phyloP scores from a whole-genome alignment of 1,139 yeast genomes.

The Trichomonascaceae sp. region DNA sequence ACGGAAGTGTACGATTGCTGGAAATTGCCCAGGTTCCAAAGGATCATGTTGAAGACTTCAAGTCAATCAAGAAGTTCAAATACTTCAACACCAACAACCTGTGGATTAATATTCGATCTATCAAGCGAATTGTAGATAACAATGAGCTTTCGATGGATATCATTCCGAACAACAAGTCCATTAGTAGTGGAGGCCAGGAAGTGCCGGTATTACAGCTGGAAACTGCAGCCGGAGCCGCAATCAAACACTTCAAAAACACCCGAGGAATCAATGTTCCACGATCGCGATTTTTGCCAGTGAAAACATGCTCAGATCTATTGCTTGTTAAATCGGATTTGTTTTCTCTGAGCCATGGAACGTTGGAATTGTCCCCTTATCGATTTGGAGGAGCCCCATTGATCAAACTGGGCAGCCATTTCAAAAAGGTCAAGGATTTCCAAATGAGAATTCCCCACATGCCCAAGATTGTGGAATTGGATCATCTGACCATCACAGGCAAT shows the following conservation, averaged over 20 bases:
- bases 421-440: slow-evolving; percentile 90
- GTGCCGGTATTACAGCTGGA: slow-evolving; percentile 89
- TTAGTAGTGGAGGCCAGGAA: slow-evolving; percentile 69
- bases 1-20: slow-evolving; percentile 87
- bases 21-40: slow-evolving; percentile 99
- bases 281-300: slow-evolving; percentile 94
- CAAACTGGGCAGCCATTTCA: slow-evolving; percentile 93
- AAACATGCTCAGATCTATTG: slow-evolving; percentile 90
- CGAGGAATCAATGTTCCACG: slow-evolving; percentile 99
- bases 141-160: slow-evolving; percentile 85
- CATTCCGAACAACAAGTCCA: slow-evolving; percentile 87
- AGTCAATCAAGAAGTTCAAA: slow-evolving; percentile 94
- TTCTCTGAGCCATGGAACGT: slow-evolving; percentile 85
- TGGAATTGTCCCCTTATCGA: slow-evolving; percentile 75
- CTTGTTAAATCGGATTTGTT: slow-evolving; percentile 96
- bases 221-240: slow-evolving; percentile 99
- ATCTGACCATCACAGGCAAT: slow-evolving; percentile 94
- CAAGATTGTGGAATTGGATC: slow-evolving; percentile 90
- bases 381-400: slow-evolving; percentile 89
- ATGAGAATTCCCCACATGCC: slow-evolving; percentile 93
- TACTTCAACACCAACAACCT: slow-evolving; percentile 96
- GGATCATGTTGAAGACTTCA: slow-evolving; percentile 97
- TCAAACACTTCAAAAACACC: slow-evolving; percentile 89
- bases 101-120: slow-evolving; percentile 94
- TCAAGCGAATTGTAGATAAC: slow-evolving; percentile 83